phyloP scores from a whole-genome alignment of 257 asterid species.

The Solanum verrucosum region DNA sequence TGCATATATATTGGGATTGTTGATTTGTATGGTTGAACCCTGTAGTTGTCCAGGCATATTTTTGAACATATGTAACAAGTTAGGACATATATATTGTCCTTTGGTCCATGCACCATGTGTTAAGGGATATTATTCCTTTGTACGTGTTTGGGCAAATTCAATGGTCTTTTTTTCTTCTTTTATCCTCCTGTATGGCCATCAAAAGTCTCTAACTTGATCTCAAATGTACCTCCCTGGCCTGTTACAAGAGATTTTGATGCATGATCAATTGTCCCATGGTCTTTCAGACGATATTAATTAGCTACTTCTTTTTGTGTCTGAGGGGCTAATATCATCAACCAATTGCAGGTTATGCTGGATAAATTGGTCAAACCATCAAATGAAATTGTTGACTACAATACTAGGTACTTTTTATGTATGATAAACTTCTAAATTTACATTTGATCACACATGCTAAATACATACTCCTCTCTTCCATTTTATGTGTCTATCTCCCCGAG shows the following conservation, averaged over 20 bases:
- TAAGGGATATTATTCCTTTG: background rate
- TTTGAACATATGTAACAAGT: background rate
- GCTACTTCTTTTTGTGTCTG: background rate
- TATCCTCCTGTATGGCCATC: background rate
- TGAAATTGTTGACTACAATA: slow-evolving; percentile 82
- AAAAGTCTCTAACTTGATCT: background rate
- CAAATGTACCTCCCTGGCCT: background rate
- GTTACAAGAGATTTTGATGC: background rate
- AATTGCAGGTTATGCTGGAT: slow-evolving; percentile 80
- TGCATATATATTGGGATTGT: background rate
- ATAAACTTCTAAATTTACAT: background rate
- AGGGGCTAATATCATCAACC: slow-evolving; percentile 16
- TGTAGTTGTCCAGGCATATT: background rate
- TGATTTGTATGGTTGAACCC: background rate
- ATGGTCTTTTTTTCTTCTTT: background rate
- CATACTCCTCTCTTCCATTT: background rate
- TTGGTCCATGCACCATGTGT: background rate
- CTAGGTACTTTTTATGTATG: slow-evolving; percentile 46
- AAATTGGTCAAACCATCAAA: slow-evolving; percentile 87
- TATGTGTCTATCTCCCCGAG: background rate
- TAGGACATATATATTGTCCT: background rate
- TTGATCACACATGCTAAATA: background rate
- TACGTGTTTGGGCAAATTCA: background rate
- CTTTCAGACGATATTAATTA: background rate
- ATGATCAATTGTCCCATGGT: background rate